Conservation (phyloP, 306 rosid genomes). For the Fragaria ananassa region DNA sequence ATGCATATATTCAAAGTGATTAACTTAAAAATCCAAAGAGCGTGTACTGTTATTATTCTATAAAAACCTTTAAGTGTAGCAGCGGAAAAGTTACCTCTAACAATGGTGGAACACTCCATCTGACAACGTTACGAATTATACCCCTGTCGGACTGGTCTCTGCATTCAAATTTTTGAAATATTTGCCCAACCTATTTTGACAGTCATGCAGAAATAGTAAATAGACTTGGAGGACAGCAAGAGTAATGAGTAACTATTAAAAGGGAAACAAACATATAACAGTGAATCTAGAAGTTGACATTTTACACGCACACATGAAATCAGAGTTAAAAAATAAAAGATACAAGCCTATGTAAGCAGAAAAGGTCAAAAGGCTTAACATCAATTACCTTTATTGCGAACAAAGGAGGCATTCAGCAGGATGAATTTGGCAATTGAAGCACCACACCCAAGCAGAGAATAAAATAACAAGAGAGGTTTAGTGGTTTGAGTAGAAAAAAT, state of each 20-base stretch:
- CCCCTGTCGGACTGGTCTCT: constrained; percentile 51
- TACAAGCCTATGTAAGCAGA: background rate
- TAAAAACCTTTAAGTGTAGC: constrained; percentile 9
- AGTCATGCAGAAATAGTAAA: constrained; percentile 21
- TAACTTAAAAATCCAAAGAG: too few relatives aligned
- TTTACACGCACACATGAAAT: background rate
- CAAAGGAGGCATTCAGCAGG: background rate
- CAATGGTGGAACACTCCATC: constrained; percentile 82
- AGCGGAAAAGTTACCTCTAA: constrained; percentile 55
- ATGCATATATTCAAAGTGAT: background rate
- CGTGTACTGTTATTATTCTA: background rate
- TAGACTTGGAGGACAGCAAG: background rate
- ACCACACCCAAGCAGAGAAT: background rate
- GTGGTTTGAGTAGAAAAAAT: background rate
- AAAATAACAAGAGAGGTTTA: background rate
- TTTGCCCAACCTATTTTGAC: constrained; percentile 71
- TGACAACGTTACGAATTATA: constrained; percentile 67
- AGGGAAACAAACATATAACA: background rate
- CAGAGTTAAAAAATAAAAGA: background rate
- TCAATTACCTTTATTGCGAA: constrained; percentile 9
- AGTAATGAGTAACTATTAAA: background rate
- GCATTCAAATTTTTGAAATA: constrained; percentile 91
- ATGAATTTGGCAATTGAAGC: background rate
- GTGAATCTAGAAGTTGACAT: background rate
- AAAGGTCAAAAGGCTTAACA: background rate